These are phyloP conservation scores for Rickenella mellea DNA, from an alignment of 768 basidiomycete genomes.

Conservation along the genomic window DNA sequence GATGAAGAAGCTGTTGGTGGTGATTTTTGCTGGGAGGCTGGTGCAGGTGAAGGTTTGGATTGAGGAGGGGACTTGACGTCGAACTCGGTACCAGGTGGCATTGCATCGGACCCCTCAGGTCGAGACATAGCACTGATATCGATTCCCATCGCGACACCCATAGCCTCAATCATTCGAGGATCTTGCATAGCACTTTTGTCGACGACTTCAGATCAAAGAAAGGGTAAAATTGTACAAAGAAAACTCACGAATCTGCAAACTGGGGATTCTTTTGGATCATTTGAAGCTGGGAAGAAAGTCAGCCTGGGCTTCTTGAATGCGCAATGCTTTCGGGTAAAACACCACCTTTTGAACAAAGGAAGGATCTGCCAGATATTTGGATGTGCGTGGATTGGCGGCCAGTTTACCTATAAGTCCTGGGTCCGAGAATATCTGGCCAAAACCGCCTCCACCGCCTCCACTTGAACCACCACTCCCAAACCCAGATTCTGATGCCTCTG, in stretches of 20 bases:
- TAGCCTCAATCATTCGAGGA: conserved; percentile 87
- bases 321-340: not conserved
- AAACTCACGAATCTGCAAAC: conserved; percentile 48
- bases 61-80: conserved; percentile 13
- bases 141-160: conserved; percentile 88
- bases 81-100: conserved; percentile 48
- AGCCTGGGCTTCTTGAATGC: conserved; percentile 1
- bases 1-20: conserved; percentile 34
- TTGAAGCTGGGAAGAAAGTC: conserved; percentile 35
- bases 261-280: conserved; percentile 59
- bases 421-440: conserved; percentile 75
- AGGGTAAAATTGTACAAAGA: not conserved
- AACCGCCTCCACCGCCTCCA: conserved; percentile 32
- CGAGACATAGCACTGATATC: conserved; percentile 83
- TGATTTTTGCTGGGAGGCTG: conserved; percentile 21
- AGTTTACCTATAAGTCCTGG: conserved; percentile 79
- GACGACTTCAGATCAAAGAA: not conserved
- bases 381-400: conserved; percentile 78
- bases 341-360: conserved; percentile 64
- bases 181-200: conserved; percentile 51
- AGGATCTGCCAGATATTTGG: conserved; percentile 76
- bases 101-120: conserved; percentile 75
- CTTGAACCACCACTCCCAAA: no score
- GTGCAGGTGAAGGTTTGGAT: conserved; percentile 23
- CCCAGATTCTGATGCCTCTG: no score